Evolutionary conservation across 495 filamentous ascomycete species (phyloP).

Genomic region (Aspergillus homomorphus): DNA sequence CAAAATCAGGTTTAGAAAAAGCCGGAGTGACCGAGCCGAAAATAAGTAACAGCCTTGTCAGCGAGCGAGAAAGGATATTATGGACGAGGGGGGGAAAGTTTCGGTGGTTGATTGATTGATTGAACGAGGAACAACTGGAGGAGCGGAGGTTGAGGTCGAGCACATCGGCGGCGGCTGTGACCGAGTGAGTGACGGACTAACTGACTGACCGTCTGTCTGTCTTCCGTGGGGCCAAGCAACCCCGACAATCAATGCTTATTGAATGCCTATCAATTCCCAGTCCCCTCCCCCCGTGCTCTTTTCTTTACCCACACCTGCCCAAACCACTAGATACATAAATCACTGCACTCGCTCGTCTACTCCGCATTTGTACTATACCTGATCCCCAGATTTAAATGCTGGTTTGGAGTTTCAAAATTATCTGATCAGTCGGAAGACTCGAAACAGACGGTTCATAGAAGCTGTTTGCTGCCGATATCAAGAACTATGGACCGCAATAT

Average conservation of each 20-base stretch:
- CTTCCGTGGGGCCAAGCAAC: conserved; percentile 20
- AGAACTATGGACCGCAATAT: background rate
- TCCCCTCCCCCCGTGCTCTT: background rate
- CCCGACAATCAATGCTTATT: conserved; percentile 7
- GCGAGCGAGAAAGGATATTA: background rate
- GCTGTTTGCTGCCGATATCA: background rate
- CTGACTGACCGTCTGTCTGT: background rate
- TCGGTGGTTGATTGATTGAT: background rate
- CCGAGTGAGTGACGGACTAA: conserved; percentile 11
- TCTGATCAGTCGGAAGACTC: background rate
- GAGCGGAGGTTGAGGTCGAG: conserved; percentile 14
- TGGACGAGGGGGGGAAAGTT: background rate
- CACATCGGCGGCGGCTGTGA: conserved; percentile 14
- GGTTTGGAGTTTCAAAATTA: background rate
- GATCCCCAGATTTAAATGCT: background rate
- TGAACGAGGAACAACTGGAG: background rate
- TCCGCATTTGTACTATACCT: background rate
- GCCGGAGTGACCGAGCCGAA: background rate
- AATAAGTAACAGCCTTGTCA: background rate
- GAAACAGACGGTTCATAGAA: background rate
- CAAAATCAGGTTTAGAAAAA: background rate
- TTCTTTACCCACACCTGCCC: background rate
- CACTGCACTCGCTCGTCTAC: background rate
- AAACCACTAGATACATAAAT: background rate
- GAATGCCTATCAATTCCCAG: background rate